Percentiles rank a stretch among this genome's conserved stretches.
phyloP scores from a whole-genome alignment of 192 early-diverging fungal genomes.

The Dimargaris cristalligena region DNA sequence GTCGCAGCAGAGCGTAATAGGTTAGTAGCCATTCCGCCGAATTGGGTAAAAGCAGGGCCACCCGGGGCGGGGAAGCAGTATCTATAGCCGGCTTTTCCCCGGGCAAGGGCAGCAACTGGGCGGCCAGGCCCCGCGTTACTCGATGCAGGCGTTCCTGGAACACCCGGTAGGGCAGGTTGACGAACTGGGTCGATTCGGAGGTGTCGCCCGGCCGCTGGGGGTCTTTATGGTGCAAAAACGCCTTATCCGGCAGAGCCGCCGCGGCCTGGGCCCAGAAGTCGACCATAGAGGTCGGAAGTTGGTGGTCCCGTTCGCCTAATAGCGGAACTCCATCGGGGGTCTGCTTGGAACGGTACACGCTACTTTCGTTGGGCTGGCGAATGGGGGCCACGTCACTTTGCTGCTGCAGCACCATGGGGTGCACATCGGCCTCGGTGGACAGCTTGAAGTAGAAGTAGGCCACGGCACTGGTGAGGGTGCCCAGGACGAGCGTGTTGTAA shows the following conservation, averaged over 20 bases:
- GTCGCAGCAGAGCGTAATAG: constrained; percentile 1
- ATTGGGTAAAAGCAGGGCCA: neutral
- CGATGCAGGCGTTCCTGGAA: neutral
- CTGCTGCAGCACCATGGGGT: constrained; percentile 34
- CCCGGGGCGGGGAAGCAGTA: neutral
- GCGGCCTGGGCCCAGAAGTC: neutral
- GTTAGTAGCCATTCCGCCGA: constrained; percentile 3
- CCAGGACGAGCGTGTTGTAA: neutral
- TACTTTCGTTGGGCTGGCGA: constrained; percentile 31
- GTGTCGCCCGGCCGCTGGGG: neutral
- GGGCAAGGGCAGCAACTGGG: neutral
- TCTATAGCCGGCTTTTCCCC: neutral
- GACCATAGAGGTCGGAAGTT: neutral
- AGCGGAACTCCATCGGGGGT: constrained; percentile 18
- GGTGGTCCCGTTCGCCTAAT: neutral
- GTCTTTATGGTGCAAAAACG: neutral
- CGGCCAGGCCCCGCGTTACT: neutral
- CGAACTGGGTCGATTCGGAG: neutral
- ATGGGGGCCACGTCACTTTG: constrained; percentile 31
- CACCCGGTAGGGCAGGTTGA: neutral
- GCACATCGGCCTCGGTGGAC: constrained; percentile 31
- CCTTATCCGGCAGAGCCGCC: constrained; percentile 1
- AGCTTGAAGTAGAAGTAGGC: constrained; percentile 4
- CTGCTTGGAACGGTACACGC: constrained; percentile 30
- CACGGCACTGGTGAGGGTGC: neutral